Conservation (phyloP, 2,329 filamentous ascomycete genomes). For the Metarhizium brunneum region DNA sequence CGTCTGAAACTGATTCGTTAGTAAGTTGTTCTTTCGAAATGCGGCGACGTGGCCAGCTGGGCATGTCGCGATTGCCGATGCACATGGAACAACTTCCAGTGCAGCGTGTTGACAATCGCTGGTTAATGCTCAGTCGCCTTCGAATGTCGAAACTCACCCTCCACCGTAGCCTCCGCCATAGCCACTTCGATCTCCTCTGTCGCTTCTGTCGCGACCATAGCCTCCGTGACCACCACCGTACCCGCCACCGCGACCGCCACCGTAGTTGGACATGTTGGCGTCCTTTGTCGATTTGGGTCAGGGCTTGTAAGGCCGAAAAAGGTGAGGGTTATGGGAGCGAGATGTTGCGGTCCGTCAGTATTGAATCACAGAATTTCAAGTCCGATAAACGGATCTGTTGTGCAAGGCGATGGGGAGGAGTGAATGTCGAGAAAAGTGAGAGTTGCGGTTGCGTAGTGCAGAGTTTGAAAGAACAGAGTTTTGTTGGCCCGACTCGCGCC, state of each 20-base stretch:
- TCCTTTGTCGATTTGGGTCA: not conserved
- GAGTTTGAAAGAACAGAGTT: constrained; percentile 17
- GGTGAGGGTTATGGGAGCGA: not conserved
- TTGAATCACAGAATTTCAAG: not conserved
- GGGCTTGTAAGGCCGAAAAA: not conserved
- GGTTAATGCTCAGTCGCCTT: not conserved
- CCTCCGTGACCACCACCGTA: constrained; percentile 24
- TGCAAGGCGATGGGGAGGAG: constrained; percentile 17
- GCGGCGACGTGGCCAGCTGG: not conserved
- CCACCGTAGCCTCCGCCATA: constrained; percentile 26
- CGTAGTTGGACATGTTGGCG: constrained; percentile 37
- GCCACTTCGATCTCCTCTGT: constrained; percentile 36
- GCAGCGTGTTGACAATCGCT: not conserved
- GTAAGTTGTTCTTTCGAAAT: constrained; percentile 8
- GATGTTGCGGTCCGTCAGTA: not conserved
- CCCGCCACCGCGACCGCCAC: constrained; percentile 24
- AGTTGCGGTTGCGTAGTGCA: constrained; percentile 7
- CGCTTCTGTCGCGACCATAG: constrained; percentile 32
- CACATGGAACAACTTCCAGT: not conserved
- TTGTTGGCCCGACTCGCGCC: constrained; percentile 5
- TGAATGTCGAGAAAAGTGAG: constrained; percentile 15
- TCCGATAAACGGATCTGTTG: constrained; percentile 6
- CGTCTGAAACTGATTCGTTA: constrained; percentile 33
- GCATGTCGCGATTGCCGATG: not conserved
- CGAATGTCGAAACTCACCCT: constrained; percentile 23